These are phyloP conservation scores for Solanum ossicruentum DNA, from an alignment of 257 asterid species.

Conservation along the genomic window DNA sequence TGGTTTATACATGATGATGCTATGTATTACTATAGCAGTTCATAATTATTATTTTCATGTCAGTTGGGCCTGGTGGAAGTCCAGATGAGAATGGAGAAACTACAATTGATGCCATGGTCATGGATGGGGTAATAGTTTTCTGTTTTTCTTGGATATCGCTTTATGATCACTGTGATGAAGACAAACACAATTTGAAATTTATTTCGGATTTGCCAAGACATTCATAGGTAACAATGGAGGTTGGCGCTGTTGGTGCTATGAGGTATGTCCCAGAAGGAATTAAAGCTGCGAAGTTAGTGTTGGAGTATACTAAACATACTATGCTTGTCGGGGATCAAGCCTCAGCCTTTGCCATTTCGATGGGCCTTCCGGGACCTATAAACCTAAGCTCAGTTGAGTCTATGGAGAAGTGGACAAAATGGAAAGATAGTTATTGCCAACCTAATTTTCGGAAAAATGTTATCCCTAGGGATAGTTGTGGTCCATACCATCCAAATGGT, in stretches of 20 bases:
- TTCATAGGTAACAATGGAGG: slow-evolving; percentile 96
- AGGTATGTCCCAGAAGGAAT: slow-evolving; percentile 79
- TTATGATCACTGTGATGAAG: background rate
- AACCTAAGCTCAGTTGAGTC: slow-evolving; percentile 87
- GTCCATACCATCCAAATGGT: slow-evolving; percentile 54
- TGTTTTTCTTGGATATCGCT: background rate
- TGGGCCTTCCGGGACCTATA: slow-evolving; percentile 92
- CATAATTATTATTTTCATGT: background rate
- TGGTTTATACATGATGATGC: background rate
- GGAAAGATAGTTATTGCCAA: slow-evolving; percentile 66
- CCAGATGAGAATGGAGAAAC: slow-evolving; percentile 98
- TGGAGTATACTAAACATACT: slow-evolving; percentile 78
- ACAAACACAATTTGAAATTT: background rate
- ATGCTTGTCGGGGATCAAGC: slow-evolving; percentile 97
- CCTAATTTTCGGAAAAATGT: slow-evolving; percentile 82
- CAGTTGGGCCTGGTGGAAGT: slow-evolving; percentile 99
- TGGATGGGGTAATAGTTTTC: slow-evolving; percentile 71
- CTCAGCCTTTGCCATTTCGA: slow-evolving; percentile 72
- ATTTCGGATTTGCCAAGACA: slow-evolving; percentile 38
- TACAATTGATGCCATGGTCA: slow-evolving; percentile 87
- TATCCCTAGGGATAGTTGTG: slow-evolving; percentile 53
- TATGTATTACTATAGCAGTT: background rate
- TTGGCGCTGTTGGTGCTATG: slow-evolving; percentile 97
- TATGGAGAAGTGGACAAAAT: slow-evolving; percentile 54
- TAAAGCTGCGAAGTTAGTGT: slow-evolving; percentile 73